These are phyloP conservation scores for Plantago lanceolata DNA, from an alignment of 305 asterid species.

Conservation along the genomic window DNA sequence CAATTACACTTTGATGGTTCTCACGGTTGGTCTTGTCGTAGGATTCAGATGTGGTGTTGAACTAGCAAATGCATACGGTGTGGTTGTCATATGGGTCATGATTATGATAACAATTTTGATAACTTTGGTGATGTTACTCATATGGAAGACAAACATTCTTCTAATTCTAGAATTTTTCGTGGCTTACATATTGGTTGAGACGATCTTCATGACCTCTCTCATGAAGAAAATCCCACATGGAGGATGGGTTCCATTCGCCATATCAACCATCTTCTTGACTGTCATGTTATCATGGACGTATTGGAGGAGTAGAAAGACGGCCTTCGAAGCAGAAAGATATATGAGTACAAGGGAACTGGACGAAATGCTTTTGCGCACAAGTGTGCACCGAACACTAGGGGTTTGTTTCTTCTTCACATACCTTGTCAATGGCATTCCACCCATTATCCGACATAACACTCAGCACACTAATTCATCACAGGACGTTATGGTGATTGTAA, in stretches of 20 bases:
- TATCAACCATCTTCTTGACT: slow-evolving; percentile 70
- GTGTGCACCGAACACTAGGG: slow-evolving; percentile 78
- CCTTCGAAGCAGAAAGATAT: slow-evolving; percentile 64
- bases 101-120: slow-evolving; percentile 74
- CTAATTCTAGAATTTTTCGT: slow-evolving; percentile 60
- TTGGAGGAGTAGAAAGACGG: slow-evolving; percentile 74
- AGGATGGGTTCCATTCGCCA: slow-evolving; percentile 88
- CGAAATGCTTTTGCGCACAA: slow-evolving; percentile 69
- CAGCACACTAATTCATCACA: slow-evolving; percentile 35
- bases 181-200: slow-evolving; percentile 61
- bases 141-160: slow-evolving; percentile 73
- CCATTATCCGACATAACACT: slow-evolving; percentile 44
- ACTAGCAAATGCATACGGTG: slow-evolving; percentile 44
- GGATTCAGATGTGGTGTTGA: slow-evolving; percentile 46
- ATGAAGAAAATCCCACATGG: slow-evolving; percentile 73
- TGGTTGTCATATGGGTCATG: slow-evolving; percentile 54
- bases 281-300: slow-evolving; percentile 89
- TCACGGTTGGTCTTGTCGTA: slow-evolving; percentile 32
- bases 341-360: slow-evolving; percentile 68
- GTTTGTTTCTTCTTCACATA: slow-evolving; percentile 82
- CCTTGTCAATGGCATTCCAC: slow-evolving; percentile 82
- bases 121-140: slow-evolving; percentile 79
- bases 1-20: slow-evolving; percentile 36
- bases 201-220: slow-evolving; percentile 65
- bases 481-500: slow-evolving; percentile 37